Evolutionary conservation across 163 green algal genomes (phyloP), one percentile per base, ranked within the genome.

Genomic region (Scenedesmus sp.): DNA sequence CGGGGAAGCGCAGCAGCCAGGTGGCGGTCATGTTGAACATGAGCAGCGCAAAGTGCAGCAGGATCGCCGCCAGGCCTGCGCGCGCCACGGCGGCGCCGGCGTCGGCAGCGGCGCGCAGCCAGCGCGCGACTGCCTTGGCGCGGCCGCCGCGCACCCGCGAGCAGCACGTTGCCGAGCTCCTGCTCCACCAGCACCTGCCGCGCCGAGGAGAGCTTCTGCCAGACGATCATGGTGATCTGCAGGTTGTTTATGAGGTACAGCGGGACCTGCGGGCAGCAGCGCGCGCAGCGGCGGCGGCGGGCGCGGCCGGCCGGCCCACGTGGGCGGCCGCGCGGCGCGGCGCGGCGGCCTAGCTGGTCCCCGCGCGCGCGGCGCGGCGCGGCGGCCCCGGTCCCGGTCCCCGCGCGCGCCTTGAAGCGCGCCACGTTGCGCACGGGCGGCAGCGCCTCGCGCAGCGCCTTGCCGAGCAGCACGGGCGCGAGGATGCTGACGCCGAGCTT

Each of bases 401-500:
- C n/a, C n/a, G n/a, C n/a, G n/a, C n/a, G n/a, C n/a, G 71, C 26
- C 62, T 90, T 89, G 70, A 87, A 72, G 7, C 60, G 70, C 1
- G 2, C 0, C 4, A 77, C 45, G 66, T n/a, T 87, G 42, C 60
- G 72, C 48, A 34, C 63, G 0, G 75, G 54, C n/a, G 70, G 47
- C 24, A 83, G 39, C 0, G 84, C n/a, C 56, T 94, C 87, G 10
- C 86, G 70, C 34, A 92, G n/a, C 1, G 31, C 76, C 73, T 95
- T 96, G 34, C 91, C 91, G 6, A 91, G 60, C 0, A 88, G 11
- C 17, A 93, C 67, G 1, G 91, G 91, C 60, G 92, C 73, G 24
- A 96, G 82, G 36, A 96, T 93, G 2, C 85, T 89, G 31, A 92
- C 64, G 4, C 86, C 54, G 6, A 96, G 85, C 77, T 94, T 94